Base-by-base conservation (phyloP, 2,329 filamentous ascomycete genomes). In the Calonectria montana region DNA sequence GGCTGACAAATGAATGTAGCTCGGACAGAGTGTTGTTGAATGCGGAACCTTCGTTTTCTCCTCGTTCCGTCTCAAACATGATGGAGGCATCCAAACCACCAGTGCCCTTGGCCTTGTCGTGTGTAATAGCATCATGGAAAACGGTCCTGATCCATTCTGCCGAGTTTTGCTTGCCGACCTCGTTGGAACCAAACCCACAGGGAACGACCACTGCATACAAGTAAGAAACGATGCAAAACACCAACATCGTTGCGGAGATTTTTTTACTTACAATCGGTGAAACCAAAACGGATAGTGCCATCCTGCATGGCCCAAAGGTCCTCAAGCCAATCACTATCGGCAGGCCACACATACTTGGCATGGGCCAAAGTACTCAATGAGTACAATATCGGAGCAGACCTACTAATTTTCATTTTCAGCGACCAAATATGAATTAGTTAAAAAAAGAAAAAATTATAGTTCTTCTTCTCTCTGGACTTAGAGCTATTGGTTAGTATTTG, bases 141-240 rank as follows among this genome's bases (percentile, higher is more conserved):
- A 77, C 79, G 5, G 80, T 81, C 4, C 80, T 77, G 43, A 82
- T 74, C 80, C 80, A 82, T 74, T 82, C 80, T 5, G 79, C 80
- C 3, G 80, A 59, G 15, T 47, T 55, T 37, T 68, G 66, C 29
- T 47, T 48, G 15, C 66, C 66, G 8, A 27, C 5, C 21, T 61
- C 59, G 43, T 70, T 70, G 13, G 57, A 59, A 8, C 59, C 48
- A 45, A 68, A 68, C 9, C 47, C 23, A 21, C 69, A 71, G 50
- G 69, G 65, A 2, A 59, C 62, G 1, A 71, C 65, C 45, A 63
- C 65, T 71, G 13, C 18, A 3, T 13, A 27, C 2, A 2, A 12
- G 29, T 41, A 25, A 48, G 31, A 5, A 27, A 25, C 7, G 2
- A 39, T 18, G 1, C 4, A 4, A 59, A 48, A 21, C 12, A 16